phyloP scores from a whole-genome alignment of 306 rosid species.

The Castanopsis chinensis region DNA sequence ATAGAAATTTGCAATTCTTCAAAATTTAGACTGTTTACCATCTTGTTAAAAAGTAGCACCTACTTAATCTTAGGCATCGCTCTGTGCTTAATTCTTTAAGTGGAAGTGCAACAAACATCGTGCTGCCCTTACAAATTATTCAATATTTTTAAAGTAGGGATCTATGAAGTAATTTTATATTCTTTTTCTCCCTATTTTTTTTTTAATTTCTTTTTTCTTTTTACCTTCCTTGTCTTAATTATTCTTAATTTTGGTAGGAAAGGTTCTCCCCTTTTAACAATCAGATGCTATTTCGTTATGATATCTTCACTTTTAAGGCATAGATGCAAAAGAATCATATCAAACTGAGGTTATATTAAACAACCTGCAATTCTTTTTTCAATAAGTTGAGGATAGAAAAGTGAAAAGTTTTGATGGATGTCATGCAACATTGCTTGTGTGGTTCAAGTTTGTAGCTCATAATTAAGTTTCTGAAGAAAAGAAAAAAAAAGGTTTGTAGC shows the following conservation, averaged over 20 bases:
- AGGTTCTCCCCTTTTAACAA: conserved; percentile 16
- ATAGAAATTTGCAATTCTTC: neutral
- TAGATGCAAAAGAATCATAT: no score
- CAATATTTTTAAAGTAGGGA: conserved; percentile 21
- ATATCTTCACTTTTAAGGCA: no score
- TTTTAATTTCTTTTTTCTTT: conserved; percentile 36
- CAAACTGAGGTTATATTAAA: no score
- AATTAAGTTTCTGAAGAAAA: no score
- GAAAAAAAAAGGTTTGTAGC: no score
- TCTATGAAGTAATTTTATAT: conserved; percentile 25
- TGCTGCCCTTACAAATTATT: conserved; percentile 26
- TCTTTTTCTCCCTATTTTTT: neutral
- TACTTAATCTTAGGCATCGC: neutral
- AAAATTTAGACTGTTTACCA: neutral
- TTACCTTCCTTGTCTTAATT: conserved; percentile 8
- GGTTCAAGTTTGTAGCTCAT: neutral
- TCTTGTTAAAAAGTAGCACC: conserved; percentile 3
- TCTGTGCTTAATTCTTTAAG: conserved; percentile 1
- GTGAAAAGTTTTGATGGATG: neutral
- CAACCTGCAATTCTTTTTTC: no score
- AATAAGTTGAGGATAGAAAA: no score
- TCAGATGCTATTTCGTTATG: neutral
- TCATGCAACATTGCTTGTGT: neutral
- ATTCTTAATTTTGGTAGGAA: conserved; percentile 15
- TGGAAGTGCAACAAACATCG: neutral